phyloP scores from a whole-genome alignment of 441 rosid genomes.

The Macaranga tanarius region DNA sequence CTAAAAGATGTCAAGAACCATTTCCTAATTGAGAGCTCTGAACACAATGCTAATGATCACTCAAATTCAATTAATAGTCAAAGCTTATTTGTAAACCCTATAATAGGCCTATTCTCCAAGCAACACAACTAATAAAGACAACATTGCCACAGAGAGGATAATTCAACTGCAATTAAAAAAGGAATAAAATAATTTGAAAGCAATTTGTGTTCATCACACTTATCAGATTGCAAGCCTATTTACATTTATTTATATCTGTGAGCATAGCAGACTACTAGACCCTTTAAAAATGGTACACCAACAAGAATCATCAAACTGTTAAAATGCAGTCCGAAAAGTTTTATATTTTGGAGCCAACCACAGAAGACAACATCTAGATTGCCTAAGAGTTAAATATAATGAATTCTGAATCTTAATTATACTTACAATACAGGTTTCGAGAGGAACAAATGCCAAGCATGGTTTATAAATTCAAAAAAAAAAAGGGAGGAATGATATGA shows the following conservation, averaged over 20 bases:
- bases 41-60: not conserved
- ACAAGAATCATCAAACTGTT: not conserved
- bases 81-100: not conserved
- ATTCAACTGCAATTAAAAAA: not conserved
- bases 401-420: not conserved
- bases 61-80: not conserved
- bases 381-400: not conserved
- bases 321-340: not conserved
- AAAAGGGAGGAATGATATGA: not conserved
- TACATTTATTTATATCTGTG: constrained; percentile 2
- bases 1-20: not conserved
- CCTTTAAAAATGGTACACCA: not conserved
- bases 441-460: not conserved
- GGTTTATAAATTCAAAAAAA: not conserved
- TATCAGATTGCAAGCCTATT: not conserved
- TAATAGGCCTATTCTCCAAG: not conserved
- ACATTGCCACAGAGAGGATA: not conserved
- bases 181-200: not conserved
- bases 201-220: not conserved
- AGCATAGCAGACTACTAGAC: not conserved
- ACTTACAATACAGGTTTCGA: not conserved
- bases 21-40: not conserved
- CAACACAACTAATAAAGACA: not conserved
- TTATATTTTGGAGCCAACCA: not conserved
- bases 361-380: not conserved